A percentile compares a stretch with the other conserved stretches of the same genome.
Conservation (phyloP, 306 rosid species). For the Senna tora region DNA sequence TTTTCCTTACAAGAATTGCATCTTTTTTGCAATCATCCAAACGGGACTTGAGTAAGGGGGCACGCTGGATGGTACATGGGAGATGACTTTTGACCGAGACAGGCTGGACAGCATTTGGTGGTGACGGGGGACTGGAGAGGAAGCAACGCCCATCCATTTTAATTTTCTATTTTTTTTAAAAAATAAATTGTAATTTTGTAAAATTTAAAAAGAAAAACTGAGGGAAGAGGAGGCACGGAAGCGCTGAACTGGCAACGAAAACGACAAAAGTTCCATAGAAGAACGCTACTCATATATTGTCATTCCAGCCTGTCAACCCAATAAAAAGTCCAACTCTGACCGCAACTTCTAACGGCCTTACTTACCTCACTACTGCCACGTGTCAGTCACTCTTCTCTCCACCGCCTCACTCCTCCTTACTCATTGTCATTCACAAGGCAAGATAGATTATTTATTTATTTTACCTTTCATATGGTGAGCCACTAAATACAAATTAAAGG, state of each 20-base stretch:
- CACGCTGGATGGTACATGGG: too few species aligned
- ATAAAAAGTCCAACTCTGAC: conserved; percentile 5
- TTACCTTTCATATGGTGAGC: too few species aligned
- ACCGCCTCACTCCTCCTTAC: not conserved
- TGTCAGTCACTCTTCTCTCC: conserved; percentile 29
- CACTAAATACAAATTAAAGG: too few species aligned
- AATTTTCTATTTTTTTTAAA: not conserved
- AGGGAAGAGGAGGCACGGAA: conserved; percentile 43
- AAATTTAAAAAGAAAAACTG: not conserved
- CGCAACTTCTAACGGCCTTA: conserved; percentile 46
- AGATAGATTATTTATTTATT: too few species aligned
- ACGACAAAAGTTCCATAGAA: conserved; percentile 48
- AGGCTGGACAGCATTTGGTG: conserved; percentile 49
- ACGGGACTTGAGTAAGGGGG: too few species aligned
- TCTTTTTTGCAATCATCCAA: too few species aligned
- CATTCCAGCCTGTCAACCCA: conserved; percentile 55
- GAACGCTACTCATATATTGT: conserved; percentile 42
- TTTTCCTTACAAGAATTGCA: too few species aligned
- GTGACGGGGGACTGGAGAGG: not conserved
- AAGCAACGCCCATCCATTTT: conserved; percentile 8
- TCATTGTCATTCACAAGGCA: too few species aligned
- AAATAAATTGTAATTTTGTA: not conserved
- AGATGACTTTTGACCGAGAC: conserved; percentile 53
- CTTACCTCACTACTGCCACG: conserved; percentile 34
- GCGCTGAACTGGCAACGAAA: conserved; percentile 44